phyloP scores from a whole-genome alignment of 108 stramenopile species.

The Cylindrotheca fusiformis region DNA sequence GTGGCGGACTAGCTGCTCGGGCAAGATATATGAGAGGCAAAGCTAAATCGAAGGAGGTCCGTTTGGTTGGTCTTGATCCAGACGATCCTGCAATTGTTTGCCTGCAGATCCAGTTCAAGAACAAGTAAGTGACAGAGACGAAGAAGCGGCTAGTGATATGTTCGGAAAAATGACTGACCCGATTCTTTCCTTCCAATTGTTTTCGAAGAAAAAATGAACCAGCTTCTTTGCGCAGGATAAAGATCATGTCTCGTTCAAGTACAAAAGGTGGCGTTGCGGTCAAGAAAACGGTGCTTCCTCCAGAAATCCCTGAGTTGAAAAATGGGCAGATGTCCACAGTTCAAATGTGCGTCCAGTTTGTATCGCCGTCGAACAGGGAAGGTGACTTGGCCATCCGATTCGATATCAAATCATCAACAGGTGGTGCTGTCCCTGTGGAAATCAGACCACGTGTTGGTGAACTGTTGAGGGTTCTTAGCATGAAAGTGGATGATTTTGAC shows the following conservation, averaged over 20 bases:
- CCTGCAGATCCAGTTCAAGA: constrained; percentile 69
- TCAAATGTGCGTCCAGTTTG: constrained; percentile 63
- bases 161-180: no score
- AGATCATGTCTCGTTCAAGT: constrained; percentile 53
- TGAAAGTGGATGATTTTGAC: constrained; percentile 53
- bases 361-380: constrained; percentile 66
- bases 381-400: constrained; percentile 62
- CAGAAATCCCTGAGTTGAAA: constrained; percentile 64
- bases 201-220: constrained; percentile 45
- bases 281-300: constrained; percentile 51
- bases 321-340: constrained; percentile 36
- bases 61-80: constrained; percentile 53
- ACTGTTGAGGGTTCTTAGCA: constrained; percentile 18
- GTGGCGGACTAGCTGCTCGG: constrained; percentile 62
- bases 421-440: constrained; percentile 64
- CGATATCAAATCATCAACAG: constrained; percentile 60
- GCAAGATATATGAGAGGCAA: constrained; percentile 64
- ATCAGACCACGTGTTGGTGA: constrained; percentile 75
- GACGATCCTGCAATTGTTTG: constrained; percentile 53
- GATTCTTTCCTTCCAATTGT: no score
- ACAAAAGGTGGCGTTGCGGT: constrained; percentile 28
- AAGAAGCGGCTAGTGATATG: no score
- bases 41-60: constrained; percentile 38
- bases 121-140: constrained; percentile 46
- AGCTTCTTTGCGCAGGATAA: constrained; percentile 56